These are phyloP conservation scores for Erodium maritimum DNA, from an alignment of 345 rosid species.

Conservation along the genomic window DNA sequence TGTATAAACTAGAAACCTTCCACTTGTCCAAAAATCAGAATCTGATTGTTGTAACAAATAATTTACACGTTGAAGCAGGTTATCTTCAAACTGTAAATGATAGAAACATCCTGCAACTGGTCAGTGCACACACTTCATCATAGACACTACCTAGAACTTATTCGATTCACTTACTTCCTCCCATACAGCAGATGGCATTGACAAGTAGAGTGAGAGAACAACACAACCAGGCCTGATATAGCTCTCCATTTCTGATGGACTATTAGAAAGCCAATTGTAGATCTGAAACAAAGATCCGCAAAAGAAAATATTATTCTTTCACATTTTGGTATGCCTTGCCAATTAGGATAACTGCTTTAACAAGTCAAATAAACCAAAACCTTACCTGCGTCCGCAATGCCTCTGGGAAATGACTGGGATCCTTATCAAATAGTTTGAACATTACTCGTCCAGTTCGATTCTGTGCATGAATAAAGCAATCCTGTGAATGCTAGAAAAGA, in stretches of 20 bases:
- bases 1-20: constrained; percentile 59
- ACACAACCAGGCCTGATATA: constrained; percentile 94
- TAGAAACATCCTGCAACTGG: constrained; percentile 8
- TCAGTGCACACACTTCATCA: constrained; percentile 8
- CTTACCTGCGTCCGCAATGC: constrained; percentile 52
- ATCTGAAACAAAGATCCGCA: constrained; percentile 35
- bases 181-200: constrained; percentile 62
- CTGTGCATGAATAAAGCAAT: constrained; percentile 14
- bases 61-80: constrained; percentile 38
- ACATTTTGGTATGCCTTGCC: neutral
- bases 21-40: constrained; percentile 60
- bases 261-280: constrained; percentile 73
- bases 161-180: constrained; percentile 47
- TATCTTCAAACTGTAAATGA: constrained; percentile 53
- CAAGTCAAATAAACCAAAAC: neutral
- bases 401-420: constrained; percentile 77
- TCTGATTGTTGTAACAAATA: constrained; percentile 44
- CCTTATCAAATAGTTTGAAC: constrained; percentile 64
- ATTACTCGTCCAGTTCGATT: constrained; percentile 64
- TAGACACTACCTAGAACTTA: constrained; percentile 11
- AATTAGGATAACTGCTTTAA: too few species aligned
- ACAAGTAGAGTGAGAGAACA: constrained; percentile 62
- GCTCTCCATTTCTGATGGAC: constrained; percentile 95
- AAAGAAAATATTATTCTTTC: neutral
- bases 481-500: constrained; percentile 3